These are phyloP conservation scores for Penicillium canescens DNA, from an alignment of 495 filamentous ascomycete genomes.

Conservation along the genomic window DNA sequence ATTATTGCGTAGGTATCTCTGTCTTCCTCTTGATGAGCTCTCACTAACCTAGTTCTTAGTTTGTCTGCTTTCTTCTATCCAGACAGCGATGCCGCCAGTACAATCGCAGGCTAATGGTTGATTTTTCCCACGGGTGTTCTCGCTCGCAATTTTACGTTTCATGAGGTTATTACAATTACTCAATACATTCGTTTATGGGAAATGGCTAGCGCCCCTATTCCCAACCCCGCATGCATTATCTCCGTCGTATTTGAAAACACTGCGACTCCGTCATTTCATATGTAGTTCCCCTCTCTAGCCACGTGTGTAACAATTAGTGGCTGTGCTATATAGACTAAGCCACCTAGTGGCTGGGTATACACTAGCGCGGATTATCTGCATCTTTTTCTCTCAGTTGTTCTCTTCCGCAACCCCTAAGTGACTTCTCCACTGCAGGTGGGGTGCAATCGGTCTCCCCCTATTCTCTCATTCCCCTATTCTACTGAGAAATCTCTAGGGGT, in stretches of 20 bases:
- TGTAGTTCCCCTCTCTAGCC: slow-evolving; percentile 7
- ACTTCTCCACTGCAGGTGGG: slow-evolving; percentile 4
- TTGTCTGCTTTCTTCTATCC: slow-evolving; percentile 45
- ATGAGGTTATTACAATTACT: no score
- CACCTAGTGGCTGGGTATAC: slow-evolving; percentile 23
- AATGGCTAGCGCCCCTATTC: no score
- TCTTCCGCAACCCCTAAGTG: background rate
- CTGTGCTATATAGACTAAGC: slow-evolving; percentile 22
- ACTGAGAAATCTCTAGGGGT: background rate
- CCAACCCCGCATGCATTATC: background rate
- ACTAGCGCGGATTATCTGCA: slow-evolving; percentile 1
- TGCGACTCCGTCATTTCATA: background rate
- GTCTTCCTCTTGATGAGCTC: background rate
- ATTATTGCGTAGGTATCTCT: slow-evolving; percentile 38
- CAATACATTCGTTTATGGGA: no score
- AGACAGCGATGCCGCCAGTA: slow-evolving; percentile 21
- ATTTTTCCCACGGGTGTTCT: no score
- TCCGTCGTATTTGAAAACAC: background rate
- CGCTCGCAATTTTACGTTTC: no score
- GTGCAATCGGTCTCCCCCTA: background rate
- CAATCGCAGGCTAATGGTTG: slow-evolving; percentile 17
- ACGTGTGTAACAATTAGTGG: slow-evolving; percentile 29
- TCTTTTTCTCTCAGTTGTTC: background rate
- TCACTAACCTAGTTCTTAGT: slow-evolving; percentile 15
- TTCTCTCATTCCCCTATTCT: background rate